phyloP scores from a whole-genome alignment of 1,284 basidiomycete species.

The Trichosporon faecale region DNA sequence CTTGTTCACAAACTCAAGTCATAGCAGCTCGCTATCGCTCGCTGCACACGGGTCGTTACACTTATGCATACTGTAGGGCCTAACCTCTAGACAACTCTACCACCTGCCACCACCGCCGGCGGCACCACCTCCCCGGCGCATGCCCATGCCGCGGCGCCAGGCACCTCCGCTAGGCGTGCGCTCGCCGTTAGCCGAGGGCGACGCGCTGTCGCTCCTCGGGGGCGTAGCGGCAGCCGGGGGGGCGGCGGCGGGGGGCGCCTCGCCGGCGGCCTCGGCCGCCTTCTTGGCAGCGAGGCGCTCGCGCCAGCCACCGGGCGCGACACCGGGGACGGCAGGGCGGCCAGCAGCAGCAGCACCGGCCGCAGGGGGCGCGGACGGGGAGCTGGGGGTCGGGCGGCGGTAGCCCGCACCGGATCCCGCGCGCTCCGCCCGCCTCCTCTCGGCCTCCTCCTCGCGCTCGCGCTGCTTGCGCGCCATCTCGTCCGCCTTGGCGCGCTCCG shows the following conservation, averaged over 20 bases:
- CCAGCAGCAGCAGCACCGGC: slow-evolving; percentile 26
- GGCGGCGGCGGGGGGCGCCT: slow-evolving; percentile 56
- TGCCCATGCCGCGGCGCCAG: slow-evolving; percentile 45
- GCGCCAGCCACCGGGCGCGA: slow-evolving; percentile 40
- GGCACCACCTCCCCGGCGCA: not conserved
- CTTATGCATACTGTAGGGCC: slow-evolving; percentile 10
- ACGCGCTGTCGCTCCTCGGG: not conserved
- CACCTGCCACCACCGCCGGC: slow-evolving; percentile 11
- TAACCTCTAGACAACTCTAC: slow-evolving; percentile 10
- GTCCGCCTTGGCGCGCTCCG: slow-evolving; percentile 61
- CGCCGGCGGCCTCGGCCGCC: slow-evolving; percentile 32
- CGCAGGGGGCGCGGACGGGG: slow-evolving; percentile 35
- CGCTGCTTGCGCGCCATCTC: slow-evolving; percentile 63
- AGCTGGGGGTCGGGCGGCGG: slow-evolving; percentile 21
- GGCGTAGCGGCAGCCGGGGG: slow-evolving; percentile 29
- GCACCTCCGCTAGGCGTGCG: slow-evolving; percentile 57
- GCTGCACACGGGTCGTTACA: not conserved
- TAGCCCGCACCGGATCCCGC: slow-evolving; percentile 29
- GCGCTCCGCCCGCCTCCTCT: slow-evolving; percentile 55
- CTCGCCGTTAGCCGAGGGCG: slow-evolving; percentile 8
- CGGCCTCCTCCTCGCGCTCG: slow-evolving; percentile 78
- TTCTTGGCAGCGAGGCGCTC: slow-evolving; percentile 31
- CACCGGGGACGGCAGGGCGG: slow-evolving; percentile 38
- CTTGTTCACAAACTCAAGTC: too few species aligned
- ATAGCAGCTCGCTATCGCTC: too few species aligned